phyloP scores from a whole-genome alignment of 192 early-diverging fungal genomes.

The Kickxella alabastrina region DNA sequence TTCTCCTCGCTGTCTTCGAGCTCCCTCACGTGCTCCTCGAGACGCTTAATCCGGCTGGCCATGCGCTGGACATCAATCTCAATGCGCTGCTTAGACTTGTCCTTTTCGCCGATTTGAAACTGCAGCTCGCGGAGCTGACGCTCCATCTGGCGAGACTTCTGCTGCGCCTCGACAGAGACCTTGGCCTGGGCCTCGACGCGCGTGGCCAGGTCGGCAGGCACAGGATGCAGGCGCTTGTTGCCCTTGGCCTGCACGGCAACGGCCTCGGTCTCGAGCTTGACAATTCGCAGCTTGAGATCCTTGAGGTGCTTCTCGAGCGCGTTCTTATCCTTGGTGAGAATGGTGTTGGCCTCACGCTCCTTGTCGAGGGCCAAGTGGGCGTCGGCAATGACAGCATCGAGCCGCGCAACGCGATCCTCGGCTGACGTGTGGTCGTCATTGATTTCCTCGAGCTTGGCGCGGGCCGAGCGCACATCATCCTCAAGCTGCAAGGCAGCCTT shows the following conservation, averaged over 20 bases:
- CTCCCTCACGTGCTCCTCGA: constrained; percentile 43
- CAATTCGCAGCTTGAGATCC: constrained; percentile 69
- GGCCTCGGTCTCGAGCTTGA: constrained; percentile 70
- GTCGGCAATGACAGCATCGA: constrained; percentile 49
- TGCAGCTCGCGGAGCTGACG: constrained; percentile 80
- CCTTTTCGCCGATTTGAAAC: constrained; percentile 78
- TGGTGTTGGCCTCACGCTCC: constrained; percentile 61
- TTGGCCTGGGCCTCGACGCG: constrained; percentile 42
- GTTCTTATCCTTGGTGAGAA: constrained; percentile 74
- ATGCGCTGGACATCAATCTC: constrained; percentile 67
- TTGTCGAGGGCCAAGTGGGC: constrained; percentile 61
- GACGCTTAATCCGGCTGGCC: constrained; percentile 49
- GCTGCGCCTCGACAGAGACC: constrained; percentile 44
- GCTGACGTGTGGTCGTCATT: constrained; percentile 61
- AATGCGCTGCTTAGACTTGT: constrained; percentile 72
- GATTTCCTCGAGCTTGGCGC: constrained; percentile 69
- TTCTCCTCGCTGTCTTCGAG: constrained; percentile 41
- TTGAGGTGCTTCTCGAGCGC: constrained; percentile 80
- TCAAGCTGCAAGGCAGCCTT: constrained; percentile 67
- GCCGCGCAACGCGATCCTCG: constrained; percentile 61
- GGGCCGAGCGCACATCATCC: constrained; percentile 67
- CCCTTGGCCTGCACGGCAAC: constrained; percentile 57
- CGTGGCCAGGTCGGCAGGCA: constrained; percentile 36
- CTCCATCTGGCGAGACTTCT: constrained; percentile 55
- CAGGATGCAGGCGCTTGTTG: constrained; percentile 49